Evolutionary conservation across 176 grass and related monocot species (phyloP).

Genomic region (Chrysopogon serrulatus): DNA sequence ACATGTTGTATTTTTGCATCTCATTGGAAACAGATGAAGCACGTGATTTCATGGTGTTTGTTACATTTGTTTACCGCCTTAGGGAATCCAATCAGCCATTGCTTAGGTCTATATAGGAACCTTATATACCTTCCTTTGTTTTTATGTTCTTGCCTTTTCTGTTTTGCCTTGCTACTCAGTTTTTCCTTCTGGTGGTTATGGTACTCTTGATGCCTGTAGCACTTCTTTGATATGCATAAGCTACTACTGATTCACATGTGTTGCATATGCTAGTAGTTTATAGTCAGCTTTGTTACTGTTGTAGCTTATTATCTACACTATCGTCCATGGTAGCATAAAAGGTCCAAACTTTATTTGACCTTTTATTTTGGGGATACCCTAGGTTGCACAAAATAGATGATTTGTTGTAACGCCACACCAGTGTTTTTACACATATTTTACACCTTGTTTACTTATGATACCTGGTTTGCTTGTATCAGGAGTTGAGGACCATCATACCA

Average conservation of each 20-base stretch:
- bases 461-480: constrained; percentile 33
- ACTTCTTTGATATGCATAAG: not conserved
- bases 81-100: not conserved
- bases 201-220: not conserved
- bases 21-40: not conserved
- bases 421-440: not conserved
- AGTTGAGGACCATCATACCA: not conserved
- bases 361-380: not conserved
- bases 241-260: not conserved
- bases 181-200: not conserved
- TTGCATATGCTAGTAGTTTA: not conserved
- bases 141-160: not conserved
- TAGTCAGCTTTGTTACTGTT: not conserved
- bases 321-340: not conserved
- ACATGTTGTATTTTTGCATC: not conserved
- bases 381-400: not conserved
- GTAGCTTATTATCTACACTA: too few species aligned
- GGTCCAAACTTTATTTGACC: not conserved
- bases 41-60: not conserved
- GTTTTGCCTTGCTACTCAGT: not conserved
- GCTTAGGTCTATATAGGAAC: not conserved
- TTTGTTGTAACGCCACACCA: not conserved
- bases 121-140: not conserved
- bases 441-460: not conserved
- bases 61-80: not conserved